A percentile compares a stretch with the other conserved stretches of the same genome.
These are phyloP conservation scores for Clathrospora elynae DNA, from an alignment of 2,329 filamentous ascomycete genomes.

Conservation along the genomic window DNA sequence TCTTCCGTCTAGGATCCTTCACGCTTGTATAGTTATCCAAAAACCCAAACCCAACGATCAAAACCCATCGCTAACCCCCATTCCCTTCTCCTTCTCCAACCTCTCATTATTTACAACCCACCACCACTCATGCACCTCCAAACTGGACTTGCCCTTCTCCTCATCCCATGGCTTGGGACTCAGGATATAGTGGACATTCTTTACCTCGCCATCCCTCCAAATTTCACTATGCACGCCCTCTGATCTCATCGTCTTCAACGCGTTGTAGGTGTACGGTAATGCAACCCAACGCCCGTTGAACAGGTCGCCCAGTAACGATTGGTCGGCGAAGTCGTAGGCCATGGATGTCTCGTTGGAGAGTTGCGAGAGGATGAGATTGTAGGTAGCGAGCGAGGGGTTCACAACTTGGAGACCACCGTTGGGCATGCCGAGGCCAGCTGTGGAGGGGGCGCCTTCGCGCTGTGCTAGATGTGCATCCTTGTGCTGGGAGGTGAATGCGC, in stretches of 20 bases:
- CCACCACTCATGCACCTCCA: conserved; percentile 64
- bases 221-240: conserved; percentile 62
- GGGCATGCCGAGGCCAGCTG: conserved; percentile 61
- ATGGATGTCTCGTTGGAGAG: conserved; percentile 54
- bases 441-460: conserved; percentile 54
- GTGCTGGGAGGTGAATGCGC: conserved; percentile 66
- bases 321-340: conserved; percentile 65
- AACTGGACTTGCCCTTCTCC: conserved; percentile 49
- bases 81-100: conserved; percentile 53
- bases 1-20: not conserved
- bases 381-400: conserved; percentile 60
- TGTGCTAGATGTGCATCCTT: conserved; percentile 57
- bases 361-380: conserved; percentile 57
- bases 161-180: conserved; percentile 69
- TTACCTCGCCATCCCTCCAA: conserved; percentile 64
- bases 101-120: conserved; percentile 59
- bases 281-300: conserved; percentile 64
- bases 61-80: conserved; percentile 59
- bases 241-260: conserved; percentile 63
- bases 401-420: conserved; percentile 67
- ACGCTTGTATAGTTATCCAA: too few species aligned
- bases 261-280: conserved; percentile 66
- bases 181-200: conserved; percentile 67
- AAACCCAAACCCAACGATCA: conserved; percentile 25
- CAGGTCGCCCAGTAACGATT: conserved; percentile 62